These are phyloP conservation scores for Closterium sp. DNA, from an alignment of 139 green algal species.

Conservation along the genomic window DNA sequence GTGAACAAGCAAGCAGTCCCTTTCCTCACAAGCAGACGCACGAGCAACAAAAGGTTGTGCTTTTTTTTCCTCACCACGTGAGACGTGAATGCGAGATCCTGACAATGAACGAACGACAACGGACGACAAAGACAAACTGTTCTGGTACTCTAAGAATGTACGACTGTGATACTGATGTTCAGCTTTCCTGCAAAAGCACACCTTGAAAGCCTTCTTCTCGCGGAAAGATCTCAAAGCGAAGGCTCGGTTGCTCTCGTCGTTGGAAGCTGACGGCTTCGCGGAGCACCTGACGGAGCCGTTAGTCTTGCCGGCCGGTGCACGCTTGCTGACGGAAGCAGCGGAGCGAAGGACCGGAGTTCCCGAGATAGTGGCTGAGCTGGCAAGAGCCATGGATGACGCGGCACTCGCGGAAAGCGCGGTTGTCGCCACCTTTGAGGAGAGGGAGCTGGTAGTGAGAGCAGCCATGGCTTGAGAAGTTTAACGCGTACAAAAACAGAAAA, in stretches of 20 bases:
- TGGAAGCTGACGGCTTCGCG: not conserved
- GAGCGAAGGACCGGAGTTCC: not conserved
- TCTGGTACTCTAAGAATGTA: too few relatives aligned
- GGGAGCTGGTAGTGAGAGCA: not conserved
- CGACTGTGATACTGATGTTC: not conserved
- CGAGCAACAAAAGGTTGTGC: too few relatives aligned
- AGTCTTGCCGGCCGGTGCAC: not conserved
- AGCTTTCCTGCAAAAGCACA: not conserved
- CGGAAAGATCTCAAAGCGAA: not conserved
- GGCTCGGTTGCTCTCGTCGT: not conserved
- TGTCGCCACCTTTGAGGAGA: not conserved
- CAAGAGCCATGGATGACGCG: not conserved
- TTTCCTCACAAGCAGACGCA: too few relatives aligned
- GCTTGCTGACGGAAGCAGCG: not conserved
- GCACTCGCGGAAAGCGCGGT: not conserved
- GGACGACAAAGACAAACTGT: too few relatives aligned
- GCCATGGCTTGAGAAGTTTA: not conserved
- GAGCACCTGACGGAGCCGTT: not conserved
- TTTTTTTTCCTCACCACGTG: too few relatives aligned
- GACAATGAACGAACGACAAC: too few relatives aligned
- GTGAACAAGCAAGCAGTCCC: not conserved
- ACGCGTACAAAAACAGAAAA: not conserved
- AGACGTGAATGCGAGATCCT: too few relatives aligned
- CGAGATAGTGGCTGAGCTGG: not conserved
- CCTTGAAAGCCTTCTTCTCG: not conserved